Percentiles rank a stretch among this genome's conserved stretches.
Conservation (phyloP, 169 alveolate species). For the Miamiensis avidus region DNA sequence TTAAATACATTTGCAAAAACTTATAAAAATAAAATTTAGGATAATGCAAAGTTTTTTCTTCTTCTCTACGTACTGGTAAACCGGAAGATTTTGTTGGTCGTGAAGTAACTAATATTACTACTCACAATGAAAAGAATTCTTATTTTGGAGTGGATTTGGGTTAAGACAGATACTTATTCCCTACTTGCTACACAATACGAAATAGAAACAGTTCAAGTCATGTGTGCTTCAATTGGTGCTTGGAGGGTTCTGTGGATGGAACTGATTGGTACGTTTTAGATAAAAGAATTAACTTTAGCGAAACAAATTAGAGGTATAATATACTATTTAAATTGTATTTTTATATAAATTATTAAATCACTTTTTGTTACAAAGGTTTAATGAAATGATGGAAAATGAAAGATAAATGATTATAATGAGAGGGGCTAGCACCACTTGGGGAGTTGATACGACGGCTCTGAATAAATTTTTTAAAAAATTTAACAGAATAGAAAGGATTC, state of each 20-base stretch:
- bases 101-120: constrained; percentile 61
- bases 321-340: too few relatives aligned
- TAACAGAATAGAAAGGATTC: constrained; percentile 64
- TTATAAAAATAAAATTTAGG: constrained; percentile 31
- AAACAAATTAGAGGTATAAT: constrained; percentile 18
- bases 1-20: background rate
- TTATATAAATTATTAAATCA: background rate
- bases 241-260: constrained; percentile 80
- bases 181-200: constrained; percentile 76
- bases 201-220: constrained; percentile 75
- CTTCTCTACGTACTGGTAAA: constrained; percentile 76
- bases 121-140: constrained; percentile 77
- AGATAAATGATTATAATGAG: constrained; percentile 53
- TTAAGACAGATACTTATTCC: constrained; percentile 64
- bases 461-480: constrained; percentile 23
- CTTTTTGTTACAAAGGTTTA: constrained; percentile 14
- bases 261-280: constrained; percentile 70
- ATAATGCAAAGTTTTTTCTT: constrained; percentile 67
- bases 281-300: constrained; percentile 61
- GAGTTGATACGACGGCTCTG: constrained; percentile 53
- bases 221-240: constrained; percentile 77
- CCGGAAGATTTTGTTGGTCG: constrained; percentile 81
- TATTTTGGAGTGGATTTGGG: constrained; percentile 86
- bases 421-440: constrained; percentile 84
- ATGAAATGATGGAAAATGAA: constrained; percentile 30